Base-by-base conservation (phyloP, 345 rosid species). In the Limnanthes douglasii region DNA sequence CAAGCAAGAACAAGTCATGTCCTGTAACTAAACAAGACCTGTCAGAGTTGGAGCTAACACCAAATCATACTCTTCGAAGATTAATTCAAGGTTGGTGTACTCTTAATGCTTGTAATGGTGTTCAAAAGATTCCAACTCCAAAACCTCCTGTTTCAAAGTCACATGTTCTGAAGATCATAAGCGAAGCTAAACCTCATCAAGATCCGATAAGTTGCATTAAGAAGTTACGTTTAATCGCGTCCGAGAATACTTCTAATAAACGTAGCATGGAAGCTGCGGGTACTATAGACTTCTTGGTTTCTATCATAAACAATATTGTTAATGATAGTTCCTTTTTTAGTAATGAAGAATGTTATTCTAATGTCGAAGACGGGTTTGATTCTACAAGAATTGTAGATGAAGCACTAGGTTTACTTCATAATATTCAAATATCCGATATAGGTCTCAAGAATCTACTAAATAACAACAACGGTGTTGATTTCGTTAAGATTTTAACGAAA, bases 11-110 rank as follows among this genome's bases (percentile, higher is more conserved):
- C 34, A 54, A 35, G 8, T 55, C 66, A 1, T 80, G 93, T 45
- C 86, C 93, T 1, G 68, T 79, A 21, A 79, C 97, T 4, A 88
- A 76, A 46, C 93, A 69, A 41, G 60, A 42, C 35, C 43, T 88
- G 22, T 9, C 56, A 4, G 68, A 61, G 18, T 44, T 54, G 11
- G 96, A 86, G 3, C 60, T 83, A 6, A 86, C 93, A 0, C 97
- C 97, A 2, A 86, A 86, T 58, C 80, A 78, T 50, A 88, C 90
- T 30, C 72, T 88, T 13, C 81, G 88, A 4, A 72, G 97, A 7
- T 52, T 88, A 26, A 69, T 88, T 36, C 97, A 88, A 50, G 71
- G 93, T 8, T 88, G 97, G 97, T 88, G 97, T 48, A 76, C 70
- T 5, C 48, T 88, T 28, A 79, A 88, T 20, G 93, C 93, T 18